These are phyloP conservation scores for Sugiyamaella japonica DNA, from an alignment of 1,139 yeast genomes.

Conservation along the genomic window DNA sequence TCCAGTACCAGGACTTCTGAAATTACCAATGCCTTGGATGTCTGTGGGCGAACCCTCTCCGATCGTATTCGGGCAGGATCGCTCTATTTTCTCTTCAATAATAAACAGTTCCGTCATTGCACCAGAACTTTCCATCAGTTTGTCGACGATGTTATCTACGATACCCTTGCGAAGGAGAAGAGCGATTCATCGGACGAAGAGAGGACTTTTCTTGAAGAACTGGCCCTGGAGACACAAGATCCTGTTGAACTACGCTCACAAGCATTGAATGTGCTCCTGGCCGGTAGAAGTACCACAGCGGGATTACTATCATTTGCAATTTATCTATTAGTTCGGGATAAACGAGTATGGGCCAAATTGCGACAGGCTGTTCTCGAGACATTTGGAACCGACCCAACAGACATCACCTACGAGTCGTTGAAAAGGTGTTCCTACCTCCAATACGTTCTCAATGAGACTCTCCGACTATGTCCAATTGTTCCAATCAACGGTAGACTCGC, in stretches of 20 bases:
- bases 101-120: slow-evolving; percentile 38
- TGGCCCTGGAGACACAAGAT: slow-evolving; percentile 52
- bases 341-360: slow-evolving; percentile 44
- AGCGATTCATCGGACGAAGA: slow-evolving; percentile 1
- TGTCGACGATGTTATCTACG: slow-evolving; percentile 38
- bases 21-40: slow-evolving; percentile 25
- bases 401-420: slow-evolving; percentile 49
- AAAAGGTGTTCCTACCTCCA: slow-evolving; percentile 52
- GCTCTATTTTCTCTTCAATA: slow-evolving; percentile 19
- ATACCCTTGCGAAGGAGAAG: slow-evolving; percentile 30
- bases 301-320: slow-evolving; percentile 51
- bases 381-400: slow-evolving; percentile 32
- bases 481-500: slow-evolving; percentile 54
- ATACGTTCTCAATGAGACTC: slow-evolving; percentile 51
- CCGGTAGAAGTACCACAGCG: slow-evolving; percentile 62
- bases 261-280: slow-evolving; percentile 52
- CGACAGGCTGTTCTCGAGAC: slow-evolving; percentile 42
- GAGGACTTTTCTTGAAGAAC: slow-evolving; percentile 47
- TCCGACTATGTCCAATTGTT: slow-evolving; percentile 58
- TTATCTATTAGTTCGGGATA: slow-evolving; percentile 50
- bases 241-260: slow-evolving; percentile 52
- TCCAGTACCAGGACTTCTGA: slow-evolving; percentile 32
- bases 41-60: slow-evolving; percentile 45
- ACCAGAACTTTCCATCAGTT: slow-evolving; percentile 35
- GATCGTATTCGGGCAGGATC: slow-evolving; percentile 20